Percentiles rank a stretch among this genome's conserved stretches.
Conservation (phyloP, 148 eudicot species). For the Spergularia bocconei region DNA sequence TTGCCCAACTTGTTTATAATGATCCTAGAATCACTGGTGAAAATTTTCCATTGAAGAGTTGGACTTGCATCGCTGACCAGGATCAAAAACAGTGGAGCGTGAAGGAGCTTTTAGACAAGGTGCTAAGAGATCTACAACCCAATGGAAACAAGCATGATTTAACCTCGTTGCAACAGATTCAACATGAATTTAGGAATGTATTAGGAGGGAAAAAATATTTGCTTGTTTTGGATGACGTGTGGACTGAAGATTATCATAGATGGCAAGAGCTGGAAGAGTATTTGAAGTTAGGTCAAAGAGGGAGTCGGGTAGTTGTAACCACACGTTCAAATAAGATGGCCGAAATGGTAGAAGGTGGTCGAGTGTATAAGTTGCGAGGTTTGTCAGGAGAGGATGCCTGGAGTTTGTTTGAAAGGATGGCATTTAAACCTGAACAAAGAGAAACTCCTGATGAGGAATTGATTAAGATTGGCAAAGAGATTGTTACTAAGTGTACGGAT, state of each 20-base stretch:
- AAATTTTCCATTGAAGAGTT: background rate
- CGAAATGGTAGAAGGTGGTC: background rate
- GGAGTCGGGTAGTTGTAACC: conserved; percentile 19
- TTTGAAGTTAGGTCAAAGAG: background rate
- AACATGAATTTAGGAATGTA: background rate
- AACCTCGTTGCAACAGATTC: background rate
- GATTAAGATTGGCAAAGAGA: background rate
- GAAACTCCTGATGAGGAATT: background rate
- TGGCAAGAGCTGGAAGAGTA: background rate
- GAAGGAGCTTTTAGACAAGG: background rate
- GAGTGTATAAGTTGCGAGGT: background rate
- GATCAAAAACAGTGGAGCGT: background rate
- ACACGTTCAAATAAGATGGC: conserved; percentile 16
- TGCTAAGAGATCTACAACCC: background rate
- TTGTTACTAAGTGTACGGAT: background rate
- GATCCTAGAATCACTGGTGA: background rate
- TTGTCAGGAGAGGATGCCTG: conserved; percentile 1
- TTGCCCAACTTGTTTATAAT: background rate
- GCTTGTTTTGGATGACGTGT: conserved; percentile 6
- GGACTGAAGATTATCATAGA: conserved; percentile 3
- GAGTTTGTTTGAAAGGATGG: background rate
- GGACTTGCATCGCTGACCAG: background rate
- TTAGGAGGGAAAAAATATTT: background rate
- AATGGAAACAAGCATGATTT: background rate
- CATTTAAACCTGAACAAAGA: background rate